Percentiles rank a stretch among this genome's conserved stretches.
These are phyloP conservation scores for Aspergillus carlsbadensis DNA, from an alignment of 495 filamentous ascomycete species.

Conservation along the genomic window DNA sequence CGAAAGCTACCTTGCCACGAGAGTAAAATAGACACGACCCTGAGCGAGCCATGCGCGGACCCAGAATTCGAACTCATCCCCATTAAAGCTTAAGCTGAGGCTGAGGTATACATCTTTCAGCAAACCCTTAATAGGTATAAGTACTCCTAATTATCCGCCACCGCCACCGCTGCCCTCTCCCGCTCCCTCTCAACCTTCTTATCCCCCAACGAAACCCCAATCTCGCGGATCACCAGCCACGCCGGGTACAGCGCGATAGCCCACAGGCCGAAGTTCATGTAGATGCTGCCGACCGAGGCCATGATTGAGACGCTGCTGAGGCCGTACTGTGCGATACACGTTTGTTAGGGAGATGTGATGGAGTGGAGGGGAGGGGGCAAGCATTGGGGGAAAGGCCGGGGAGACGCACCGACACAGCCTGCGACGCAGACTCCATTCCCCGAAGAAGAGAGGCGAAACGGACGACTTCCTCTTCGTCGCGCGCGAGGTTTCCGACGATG, in stretches of 20 bases:
- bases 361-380: not conserved
- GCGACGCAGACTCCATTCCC: conserved; percentile 61
- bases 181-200: conserved; percentile 35
- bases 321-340: conserved; percentile 49
- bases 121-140: too few relatives aligned
- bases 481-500: conserved; percentile 57
- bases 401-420: conserved; percentile 52
- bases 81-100: too few relatives aligned
- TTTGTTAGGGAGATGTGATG: conserved; percentile 11
- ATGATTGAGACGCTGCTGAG: conserved; percentile 55
- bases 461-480: conserved; percentile 55
- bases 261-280: conserved; percentile 65
- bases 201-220: conserved; percentile 43
- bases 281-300: conserved; percentile 57
- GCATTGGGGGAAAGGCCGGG: not conserved
- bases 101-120: too few relatives aligned
- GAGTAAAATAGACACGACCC: too few relatives aligned
- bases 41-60: too few relatives aligned
- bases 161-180: too few relatives aligned
- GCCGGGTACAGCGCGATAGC: conserved; percentile 53
- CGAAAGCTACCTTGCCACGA: too few relatives aligned
- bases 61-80: too few relatives aligned
- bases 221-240: conserved; percentile 56
- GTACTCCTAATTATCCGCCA: too few relatives aligned
- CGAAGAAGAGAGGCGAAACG: conserved; percentile 60